phyloP scores from a whole-genome alignment of 768 basidiomycete genomes.

The Megacollybia marginata region DNA sequence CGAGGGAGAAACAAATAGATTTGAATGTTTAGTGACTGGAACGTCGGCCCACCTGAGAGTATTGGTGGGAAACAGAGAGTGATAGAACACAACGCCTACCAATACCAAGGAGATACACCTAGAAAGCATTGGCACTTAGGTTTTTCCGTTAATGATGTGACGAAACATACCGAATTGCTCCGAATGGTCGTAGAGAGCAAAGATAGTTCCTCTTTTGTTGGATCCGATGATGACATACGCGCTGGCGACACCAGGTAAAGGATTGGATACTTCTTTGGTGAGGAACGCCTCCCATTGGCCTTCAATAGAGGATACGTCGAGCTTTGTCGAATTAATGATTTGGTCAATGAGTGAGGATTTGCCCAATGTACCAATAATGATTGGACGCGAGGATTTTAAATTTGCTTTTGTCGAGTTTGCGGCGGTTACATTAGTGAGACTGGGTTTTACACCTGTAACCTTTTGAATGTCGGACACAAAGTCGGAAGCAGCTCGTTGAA shows the following conservation, averaged over 20 bases:
- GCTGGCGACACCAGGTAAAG: conserved; percentile 46
- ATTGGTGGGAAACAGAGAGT: not conserved
- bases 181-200: conserved; percentile 57
- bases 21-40: conserved; percentile 41
- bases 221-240: conserved; percentile 65
- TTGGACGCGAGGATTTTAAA: conserved; percentile 26
- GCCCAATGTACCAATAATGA: conserved; percentile 62
- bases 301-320: conserved; percentile 49
- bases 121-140: not conserved
- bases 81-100: conserved; percentile 25
- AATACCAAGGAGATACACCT: conserved; percentile 69
- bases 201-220: conserved; percentile 66
- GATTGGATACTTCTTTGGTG: conserved; percentile 43
- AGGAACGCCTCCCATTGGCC: conserved; percentile 66
- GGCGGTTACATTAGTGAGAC: conserved; percentile 44
- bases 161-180: conserved; percentile 53
- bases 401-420: conserved; percentile 16
- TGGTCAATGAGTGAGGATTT: conserved; percentile 46
- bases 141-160: not conserved
- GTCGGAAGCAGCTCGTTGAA: conserved; percentile 51
- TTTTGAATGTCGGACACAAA: conserved; percentile 55
- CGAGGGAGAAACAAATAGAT: conserved; percentile 36
- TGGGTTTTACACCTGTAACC: conserved; percentile 48
- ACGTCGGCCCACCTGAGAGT: conserved; percentile 69
- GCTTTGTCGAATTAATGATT: conserved; percentile 41